Conservation (phyloP, 441 rosid genomes). For the Euphorbia schlechtendalii region DNA sequence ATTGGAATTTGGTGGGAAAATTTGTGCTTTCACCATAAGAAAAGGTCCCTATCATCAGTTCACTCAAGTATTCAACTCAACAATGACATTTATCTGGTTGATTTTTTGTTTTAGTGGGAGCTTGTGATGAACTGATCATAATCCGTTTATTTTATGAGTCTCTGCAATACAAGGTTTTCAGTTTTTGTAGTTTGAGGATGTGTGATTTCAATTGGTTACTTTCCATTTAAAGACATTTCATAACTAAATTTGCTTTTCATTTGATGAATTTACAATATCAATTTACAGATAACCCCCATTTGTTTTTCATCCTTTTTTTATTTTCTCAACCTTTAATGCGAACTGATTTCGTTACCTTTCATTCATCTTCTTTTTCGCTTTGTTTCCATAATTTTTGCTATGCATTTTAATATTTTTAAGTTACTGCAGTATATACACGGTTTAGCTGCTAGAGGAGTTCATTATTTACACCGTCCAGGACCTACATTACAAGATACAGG, state of each 20-base stretch:
- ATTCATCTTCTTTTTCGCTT: neutral
- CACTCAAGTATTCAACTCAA: neutral
- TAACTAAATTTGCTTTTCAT: neutral
- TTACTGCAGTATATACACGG: slow-evolving; percentile 84
- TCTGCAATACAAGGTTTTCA: neutral
- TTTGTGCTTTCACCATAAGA: slow-evolving; percentile 31
- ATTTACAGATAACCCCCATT: neutral
- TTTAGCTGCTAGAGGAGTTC: slow-evolving; percentile 94
- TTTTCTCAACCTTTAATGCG: neutral
- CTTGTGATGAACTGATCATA: neutral
- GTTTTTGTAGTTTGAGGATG: neutral
- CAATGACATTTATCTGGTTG: neutral
- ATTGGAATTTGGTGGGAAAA: slow-evolving; percentile 21
- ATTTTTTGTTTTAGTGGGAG: neutral
- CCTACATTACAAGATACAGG: slow-evolving; percentile 87
- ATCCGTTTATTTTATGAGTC: neutral
- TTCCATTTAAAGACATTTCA: neutral
- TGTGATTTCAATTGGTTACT: neutral
- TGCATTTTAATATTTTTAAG: slow-evolving; percentile 7
- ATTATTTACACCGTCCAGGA: slow-evolving; percentile 84
- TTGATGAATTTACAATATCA: neutral
- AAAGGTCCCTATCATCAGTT: slow-evolving; percentile 22
- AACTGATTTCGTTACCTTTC: neutral
- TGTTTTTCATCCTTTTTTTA: neutral
- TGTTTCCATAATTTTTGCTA: slow-evolving; percentile 1